Conservation (phyloP, 2,329 filamentous ascomycete genomes). For the Xylaria sp. region DNA sequence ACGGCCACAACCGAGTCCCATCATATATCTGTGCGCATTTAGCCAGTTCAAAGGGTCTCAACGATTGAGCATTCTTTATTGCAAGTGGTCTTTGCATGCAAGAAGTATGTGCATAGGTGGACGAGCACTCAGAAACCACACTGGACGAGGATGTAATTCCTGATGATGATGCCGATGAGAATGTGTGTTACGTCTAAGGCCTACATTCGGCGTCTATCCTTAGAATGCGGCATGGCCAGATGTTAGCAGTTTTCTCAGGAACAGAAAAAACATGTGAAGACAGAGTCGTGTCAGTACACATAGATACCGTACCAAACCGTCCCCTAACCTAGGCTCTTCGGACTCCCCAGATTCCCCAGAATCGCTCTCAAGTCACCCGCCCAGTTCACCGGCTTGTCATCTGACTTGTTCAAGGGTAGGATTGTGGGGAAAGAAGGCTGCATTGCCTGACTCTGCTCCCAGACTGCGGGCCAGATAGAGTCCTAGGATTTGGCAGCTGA, state of each 20-base stretch:
- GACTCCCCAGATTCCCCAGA: slow-evolving; percentile 11
- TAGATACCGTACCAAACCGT: not conserved
- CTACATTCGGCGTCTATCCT: too few species aligned
- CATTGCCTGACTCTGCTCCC: slow-evolving; percentile 3
- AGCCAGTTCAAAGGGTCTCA: not conserved
- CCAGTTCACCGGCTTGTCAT: not conserved
- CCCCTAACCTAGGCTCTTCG: not conserved
- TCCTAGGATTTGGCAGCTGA: slow-evolving; percentile 5
- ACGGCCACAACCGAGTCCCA: slow-evolving; percentile 21
- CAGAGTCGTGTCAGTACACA: not conserved
- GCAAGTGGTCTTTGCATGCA: too few species aligned
- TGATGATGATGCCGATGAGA: too few species aligned
- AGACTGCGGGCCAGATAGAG: not conserved
- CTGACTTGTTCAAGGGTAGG: slow-evolving; percentile 12
- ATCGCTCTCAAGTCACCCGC: not conserved
- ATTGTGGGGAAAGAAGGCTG: slow-evolving; percentile 1
- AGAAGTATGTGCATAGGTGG: too few species aligned
- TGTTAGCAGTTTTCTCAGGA: too few species aligned
- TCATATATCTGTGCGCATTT: not conserved
- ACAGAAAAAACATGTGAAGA: too few species aligned
- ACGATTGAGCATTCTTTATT: too few species aligned
- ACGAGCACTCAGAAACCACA: too few species aligned
- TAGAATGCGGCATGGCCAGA: too few species aligned
- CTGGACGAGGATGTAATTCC: too few species aligned
- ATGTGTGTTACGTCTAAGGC: too few species aligned